These are phyloP conservation scores for Fonsecaea pedrosoi DNA, from an alignment of 2,329 filamentous ascomycete species.

Conservation along the genomic window DNA sequence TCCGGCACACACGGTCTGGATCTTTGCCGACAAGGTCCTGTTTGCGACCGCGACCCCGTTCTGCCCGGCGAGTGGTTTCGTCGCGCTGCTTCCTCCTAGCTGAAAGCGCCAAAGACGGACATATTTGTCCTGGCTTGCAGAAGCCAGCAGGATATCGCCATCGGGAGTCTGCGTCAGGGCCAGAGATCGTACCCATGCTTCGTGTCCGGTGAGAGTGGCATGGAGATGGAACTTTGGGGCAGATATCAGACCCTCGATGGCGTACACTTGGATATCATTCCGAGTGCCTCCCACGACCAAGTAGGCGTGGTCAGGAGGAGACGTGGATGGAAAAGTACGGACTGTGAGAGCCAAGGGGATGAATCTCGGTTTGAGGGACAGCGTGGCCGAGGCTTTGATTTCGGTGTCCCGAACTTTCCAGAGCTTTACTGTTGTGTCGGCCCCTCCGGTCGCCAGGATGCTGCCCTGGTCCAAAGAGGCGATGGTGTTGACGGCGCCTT, in stretches of 20 bases:
- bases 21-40: constrained; percentile 82
- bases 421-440: constrained; percentile 66
- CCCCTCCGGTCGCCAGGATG: constrained; percentile 65
- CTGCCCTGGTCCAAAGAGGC: constrained; percentile 53
- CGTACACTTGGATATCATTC: constrained; percentile 80
- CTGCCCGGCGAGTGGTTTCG: constrained; percentile 55
- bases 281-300: constrained; percentile 87
- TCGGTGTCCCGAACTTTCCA: constrained; percentile 67
- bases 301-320: constrained; percentile 59
- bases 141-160: constrained; percentile 81
- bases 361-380: constrained; percentile 76
- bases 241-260: constrained; percentile 56
- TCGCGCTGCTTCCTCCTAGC: constrained; percentile 59
- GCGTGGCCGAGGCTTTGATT: constrained; percentile 68
- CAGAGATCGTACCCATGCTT: constrained; percentile 91
- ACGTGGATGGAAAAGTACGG: constrained; percentile 61
- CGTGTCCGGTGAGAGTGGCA: constrained; percentile 83
- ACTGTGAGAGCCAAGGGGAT: constrained; percentile 82
- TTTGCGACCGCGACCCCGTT: constrained; percentile 53
- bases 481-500: constrained; percentile 74
- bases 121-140: constrained; percentile 97
- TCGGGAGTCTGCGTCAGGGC: constrained; percentile 73
- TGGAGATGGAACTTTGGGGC: constrained; percentile 68
- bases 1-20: constrained; percentile 72
- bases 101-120: constrained; percentile 90